Evolutionary conservation across 768 basidiomycete species (phyloP), one percentile per base, ranked within the genome.

Genomic region (Cystofilobasidium ferigula): DNA sequence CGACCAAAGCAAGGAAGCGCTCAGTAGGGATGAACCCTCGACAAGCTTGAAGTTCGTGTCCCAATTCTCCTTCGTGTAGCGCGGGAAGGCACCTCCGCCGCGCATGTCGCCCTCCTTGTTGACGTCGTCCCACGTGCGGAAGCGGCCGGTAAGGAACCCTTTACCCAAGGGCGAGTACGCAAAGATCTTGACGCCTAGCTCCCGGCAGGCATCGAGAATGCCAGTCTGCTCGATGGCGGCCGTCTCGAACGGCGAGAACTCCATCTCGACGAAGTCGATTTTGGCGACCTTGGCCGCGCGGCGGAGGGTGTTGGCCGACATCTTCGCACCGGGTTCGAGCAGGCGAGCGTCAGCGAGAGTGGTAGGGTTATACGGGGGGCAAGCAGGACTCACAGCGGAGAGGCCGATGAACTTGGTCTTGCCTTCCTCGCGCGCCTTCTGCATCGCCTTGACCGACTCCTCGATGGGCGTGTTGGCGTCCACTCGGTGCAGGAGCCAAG

Each of bases 81-180:
- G 71, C 9, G 77, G 78, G 47, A 75, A 62, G 34, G 66, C 30
- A 14, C 51, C 51, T 6, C 13, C 65, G 32, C 71, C 63, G 8
- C 77, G 66, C 30, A 61, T 51, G 63, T 79, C 77, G 26, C 61
- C 72, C 9, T 70, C 71, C 3, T 70, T 63, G 54, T 78, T 71
- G 56, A 62, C 66, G 57, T 62, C 71, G 34, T 57, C 51, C 51
- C 51, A 54, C 28, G 18, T 13, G 12, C 30, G 26, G 51, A 54
- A 54, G 14, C 51, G 51, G 30, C 51, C 51, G 28, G 72, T 77
- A n/a, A 79, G 63, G 22, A 79, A 71, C 18, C 79, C 79, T 47
- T 76, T 73, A 3, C 77, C 77, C 20, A 84, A 76, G 1, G 82
- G 83, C 1, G 79, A 78, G 64, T 82, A 84, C 0, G 81, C 80